A percentile compares a stretch with the other conserved stretches of the same genome.
Conservation (phyloP, 345 rosid genomes). For the Punica granatum region DNA sequence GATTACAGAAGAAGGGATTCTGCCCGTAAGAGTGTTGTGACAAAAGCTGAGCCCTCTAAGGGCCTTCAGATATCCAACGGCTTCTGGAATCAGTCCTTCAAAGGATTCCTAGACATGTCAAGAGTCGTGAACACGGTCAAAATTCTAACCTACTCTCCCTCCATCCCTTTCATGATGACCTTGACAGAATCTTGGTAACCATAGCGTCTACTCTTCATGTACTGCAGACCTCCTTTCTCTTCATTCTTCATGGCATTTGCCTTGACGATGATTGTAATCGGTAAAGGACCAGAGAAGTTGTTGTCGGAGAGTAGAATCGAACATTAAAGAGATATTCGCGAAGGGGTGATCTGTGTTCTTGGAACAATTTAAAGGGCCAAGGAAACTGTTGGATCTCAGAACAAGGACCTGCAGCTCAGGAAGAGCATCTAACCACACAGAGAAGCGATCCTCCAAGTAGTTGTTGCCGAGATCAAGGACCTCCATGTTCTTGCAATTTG, state of each 20-base stretch:
- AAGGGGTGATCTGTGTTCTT: neutral
- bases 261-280: neutral
- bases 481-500: slow-evolving; percentile 11
- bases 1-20: neutral
- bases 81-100: neutral
- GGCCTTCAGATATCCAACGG: neutral
- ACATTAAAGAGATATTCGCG: slow-evolving; percentile 9
- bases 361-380: neutral
- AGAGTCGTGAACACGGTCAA: neutral
- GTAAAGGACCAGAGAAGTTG: slow-evolving; percentile 20
- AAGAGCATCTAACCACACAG: slow-evolving; percentile 22
- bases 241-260: neutral
- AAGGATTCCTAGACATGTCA: slow-evolving; percentile 8
- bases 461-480: slow-evolving; percentile 23
- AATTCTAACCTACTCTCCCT: neutral
- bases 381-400: slow-evolving; percentile 17
- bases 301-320: slow-evolving; percentile 26
- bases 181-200: neutral
- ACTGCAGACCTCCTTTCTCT: neutral
- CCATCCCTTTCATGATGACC: slow-evolving; percentile 11
- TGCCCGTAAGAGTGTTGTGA: neutral
- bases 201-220: neutral
- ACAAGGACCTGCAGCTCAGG: slow-evolving; percentile 18
- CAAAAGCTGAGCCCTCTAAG: neutral
- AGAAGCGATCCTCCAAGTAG: slow-evolving; percentile 16